phyloP scores from a whole-genome alignment of 2,329 filamentous ascomycete species.

The Colletotrichum scovillei region DNA sequence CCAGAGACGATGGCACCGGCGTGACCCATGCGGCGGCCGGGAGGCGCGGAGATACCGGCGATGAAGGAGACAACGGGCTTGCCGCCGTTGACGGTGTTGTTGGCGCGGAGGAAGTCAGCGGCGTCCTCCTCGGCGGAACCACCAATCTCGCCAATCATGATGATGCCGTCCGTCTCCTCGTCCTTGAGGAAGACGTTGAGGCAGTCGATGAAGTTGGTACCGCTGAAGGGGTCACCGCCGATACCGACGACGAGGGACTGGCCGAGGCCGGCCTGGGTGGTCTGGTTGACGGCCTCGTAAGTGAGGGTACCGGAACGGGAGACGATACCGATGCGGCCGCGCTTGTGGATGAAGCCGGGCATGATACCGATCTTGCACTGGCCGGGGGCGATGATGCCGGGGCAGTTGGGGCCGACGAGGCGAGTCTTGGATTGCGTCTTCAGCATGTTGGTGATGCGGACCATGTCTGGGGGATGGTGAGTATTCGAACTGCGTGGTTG shows the following conservation, averaged over 20 bases:
- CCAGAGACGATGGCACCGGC: slow-evolving; percentile 97
- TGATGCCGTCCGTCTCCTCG: slow-evolving; percentile 97
- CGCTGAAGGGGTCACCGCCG: slow-evolving; percentile 97
- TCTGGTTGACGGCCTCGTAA: slow-evolving; percentile 99
- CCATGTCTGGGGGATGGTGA: slow-evolving; percentile 78
- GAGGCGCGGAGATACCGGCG: slow-evolving; percentile 96
- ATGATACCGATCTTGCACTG: slow-evolving; percentile 99
- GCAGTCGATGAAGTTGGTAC: slow-evolving; percentile 99
- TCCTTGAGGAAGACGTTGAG: slow-evolving; percentile 96
- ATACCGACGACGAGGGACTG: slow-evolving; percentile 99
- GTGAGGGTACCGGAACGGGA: slow-evolving; percentile 97
- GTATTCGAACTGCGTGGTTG: not conserved
- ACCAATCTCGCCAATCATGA: slow-evolving; percentile 99
- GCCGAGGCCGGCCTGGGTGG: slow-evolving; percentile 93
- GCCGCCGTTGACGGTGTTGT: slow-evolving; percentile 85
- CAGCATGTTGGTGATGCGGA: slow-evolving; percentile 96
- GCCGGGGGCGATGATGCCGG: slow-evolving; percentile 92
- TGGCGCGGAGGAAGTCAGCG: slow-evolving; percentile 91
- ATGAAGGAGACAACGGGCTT: slow-evolving; percentile 99
- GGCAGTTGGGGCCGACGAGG: slow-evolving; percentile 97
- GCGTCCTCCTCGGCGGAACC: slow-evolving; percentile 98
- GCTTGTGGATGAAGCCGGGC: slow-evolving; percentile 99
- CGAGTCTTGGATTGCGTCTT: slow-evolving; percentile 98
- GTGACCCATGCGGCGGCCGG: slow-evolving; percentile 97
- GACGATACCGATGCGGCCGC: slow-evolving; percentile 97